Conservation (phyloP, 1,139 yeast species). For the Saccharomyces hybrid region DNA sequence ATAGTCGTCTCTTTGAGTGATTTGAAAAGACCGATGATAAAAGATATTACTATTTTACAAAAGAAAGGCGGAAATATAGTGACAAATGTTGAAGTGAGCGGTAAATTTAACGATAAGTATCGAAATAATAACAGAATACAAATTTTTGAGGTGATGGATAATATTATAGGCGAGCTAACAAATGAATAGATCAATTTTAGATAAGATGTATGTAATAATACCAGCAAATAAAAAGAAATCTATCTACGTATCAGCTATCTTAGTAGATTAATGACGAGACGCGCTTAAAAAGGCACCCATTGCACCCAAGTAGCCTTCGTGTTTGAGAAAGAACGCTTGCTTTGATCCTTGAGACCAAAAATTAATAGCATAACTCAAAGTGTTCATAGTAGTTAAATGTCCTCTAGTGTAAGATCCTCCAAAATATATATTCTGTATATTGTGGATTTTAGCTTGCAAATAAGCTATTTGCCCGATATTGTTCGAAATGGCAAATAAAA, state of each 20-base stretch:
- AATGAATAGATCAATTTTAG: neutral
- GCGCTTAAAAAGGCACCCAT: slow-evolving; percentile 76
- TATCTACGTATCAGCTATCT: neutral
- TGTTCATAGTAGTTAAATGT: slow-evolving; percentile 91
- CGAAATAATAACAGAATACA: slow-evolving; percentile 3
- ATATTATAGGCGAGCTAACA: slow-evolving; percentile 7
- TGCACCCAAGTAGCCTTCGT: slow-evolving; percentile 93
- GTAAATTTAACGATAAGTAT: slow-evolving; percentile 2
- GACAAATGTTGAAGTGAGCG: neutral
- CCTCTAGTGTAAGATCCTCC: slow-evolving; percentile 96
- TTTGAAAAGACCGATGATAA: slow-evolving; percentile 2
- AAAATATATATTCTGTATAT: slow-evolving; percentile 78
- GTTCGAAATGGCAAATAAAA: slow-evolving; percentile 82
- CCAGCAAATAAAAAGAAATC: slow-evolving; percentile 3
- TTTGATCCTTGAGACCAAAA: slow-evolving; percentile 96
- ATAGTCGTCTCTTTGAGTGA: slow-evolving; percentile 10
- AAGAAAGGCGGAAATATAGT: neutral
- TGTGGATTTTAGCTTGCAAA: slow-evolving; percentile 81
- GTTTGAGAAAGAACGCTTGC: slow-evolving; percentile 84
- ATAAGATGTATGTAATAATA: slow-evolving; percentile 2
- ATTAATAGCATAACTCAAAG: slow-evolving; percentile 84
- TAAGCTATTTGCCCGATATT: slow-evolving; percentile 96
- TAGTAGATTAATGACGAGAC: neutral
- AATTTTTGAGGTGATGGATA: slow-evolving; percentile 9
- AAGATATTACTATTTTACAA: slow-evolving; percentile 2